Conservation (phyloP, 345 rosid species). For the Citrus trifoliata region DNA sequence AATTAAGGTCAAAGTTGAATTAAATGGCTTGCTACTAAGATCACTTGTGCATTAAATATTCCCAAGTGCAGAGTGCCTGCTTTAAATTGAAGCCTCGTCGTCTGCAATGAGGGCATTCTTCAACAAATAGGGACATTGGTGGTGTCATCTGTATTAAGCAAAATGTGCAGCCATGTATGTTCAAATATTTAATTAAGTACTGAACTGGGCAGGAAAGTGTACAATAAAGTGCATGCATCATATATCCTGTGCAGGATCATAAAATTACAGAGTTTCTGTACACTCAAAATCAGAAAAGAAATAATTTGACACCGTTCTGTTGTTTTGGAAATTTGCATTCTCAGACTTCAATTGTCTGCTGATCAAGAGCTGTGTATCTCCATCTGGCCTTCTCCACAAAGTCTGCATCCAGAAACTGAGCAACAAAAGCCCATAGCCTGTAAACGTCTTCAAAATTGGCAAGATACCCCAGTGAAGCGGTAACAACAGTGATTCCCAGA, state of each 20-base stretch:
- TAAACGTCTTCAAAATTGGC: conserved; percentile 77
- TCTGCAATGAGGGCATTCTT: neutral
- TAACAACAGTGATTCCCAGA: conserved; percentile 58
- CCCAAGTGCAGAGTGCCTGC: neutral
- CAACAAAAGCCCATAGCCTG: conserved; percentile 82
- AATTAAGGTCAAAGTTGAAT: no score
- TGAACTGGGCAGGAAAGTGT: conserved; percentile 3
- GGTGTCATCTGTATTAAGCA: neutral
- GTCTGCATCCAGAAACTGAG: conserved; percentile 85
- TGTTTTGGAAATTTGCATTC: neutral
- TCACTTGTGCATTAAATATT: no score
- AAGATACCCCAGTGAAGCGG: conserved; percentile 75
- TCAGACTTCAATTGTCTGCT: conserved; percentile 60
- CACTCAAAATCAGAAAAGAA: neutral
- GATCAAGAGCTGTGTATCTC: conserved; percentile 69
- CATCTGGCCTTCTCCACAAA: conserved; percentile 82
- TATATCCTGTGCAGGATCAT: neutral
- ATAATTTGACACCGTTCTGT: neutral
- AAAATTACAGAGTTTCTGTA: neutral
- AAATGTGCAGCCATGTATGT: neutral
- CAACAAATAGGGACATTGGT: neutral
- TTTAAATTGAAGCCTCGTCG: neutral
- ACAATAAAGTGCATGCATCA: neutral
- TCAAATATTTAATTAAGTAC: neutral
- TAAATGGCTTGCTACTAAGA: no score